Percentiles rank a stretch among this genome's conserved stretches.
phyloP scores from a whole-genome alignment of 164 flowering plant species.

The Umbellularia californica region DNA sequence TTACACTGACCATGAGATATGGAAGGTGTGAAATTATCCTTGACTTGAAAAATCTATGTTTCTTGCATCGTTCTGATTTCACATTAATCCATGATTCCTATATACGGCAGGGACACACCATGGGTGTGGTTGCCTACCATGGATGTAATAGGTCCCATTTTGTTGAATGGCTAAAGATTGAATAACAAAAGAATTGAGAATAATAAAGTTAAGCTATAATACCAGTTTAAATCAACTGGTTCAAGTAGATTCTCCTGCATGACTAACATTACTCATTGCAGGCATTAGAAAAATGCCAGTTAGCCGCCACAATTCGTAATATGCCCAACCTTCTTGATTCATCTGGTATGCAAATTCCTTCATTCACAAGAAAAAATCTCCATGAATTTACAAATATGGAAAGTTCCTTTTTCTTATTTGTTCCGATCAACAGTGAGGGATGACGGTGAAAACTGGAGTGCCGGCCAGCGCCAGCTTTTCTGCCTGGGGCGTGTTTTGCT shows the following conservation, averaged over 20 bases:
- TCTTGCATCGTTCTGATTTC: neutral
- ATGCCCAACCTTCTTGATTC: constrained; percentile 63
- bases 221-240: neutral
- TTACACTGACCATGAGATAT: constrained; percentile 66
- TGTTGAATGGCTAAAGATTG: neutral
- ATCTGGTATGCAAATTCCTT: constrained; percentile 37
- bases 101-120: neutral
- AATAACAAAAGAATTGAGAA: neutral
- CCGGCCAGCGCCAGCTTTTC: constrained; percentile 77
- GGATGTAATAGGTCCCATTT: neutral
- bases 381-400: neutral
- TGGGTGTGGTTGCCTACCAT: neutral
- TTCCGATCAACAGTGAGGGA: constrained; percentile 50
- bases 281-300: constrained; percentile 82
- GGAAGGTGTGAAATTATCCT: constrained; percentile 48
- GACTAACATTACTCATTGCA: constrained; percentile 12
- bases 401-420: neutral
- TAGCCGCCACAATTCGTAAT: constrained; percentile 44
- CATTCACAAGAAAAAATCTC: neutral
- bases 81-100: neutral
- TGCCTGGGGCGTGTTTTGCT: constrained; percentile 80
- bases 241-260: neutral
- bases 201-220: neutral
- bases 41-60: neutral
- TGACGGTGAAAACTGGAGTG: constrained; percentile 86